Evolutionary conservation across 208 protist species (phyloP), one percentile per base, ranked within the genome.

Genomic region (Novymonas esmeraldas): DNA sequence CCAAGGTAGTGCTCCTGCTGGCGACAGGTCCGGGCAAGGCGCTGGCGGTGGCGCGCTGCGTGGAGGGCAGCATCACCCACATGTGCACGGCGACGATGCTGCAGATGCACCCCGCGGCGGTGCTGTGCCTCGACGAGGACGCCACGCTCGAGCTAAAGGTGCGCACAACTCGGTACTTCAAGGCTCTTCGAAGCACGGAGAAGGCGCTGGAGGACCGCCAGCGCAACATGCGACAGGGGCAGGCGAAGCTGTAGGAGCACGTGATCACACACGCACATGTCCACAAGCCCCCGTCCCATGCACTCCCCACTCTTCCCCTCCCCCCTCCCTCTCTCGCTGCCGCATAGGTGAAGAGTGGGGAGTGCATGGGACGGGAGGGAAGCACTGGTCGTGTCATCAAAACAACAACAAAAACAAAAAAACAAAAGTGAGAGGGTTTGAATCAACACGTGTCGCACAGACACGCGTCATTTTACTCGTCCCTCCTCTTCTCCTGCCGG

Each of bases 161-260:
- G 36, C 94, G 96, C 70, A 98, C 97, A 5, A 94, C 95, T 9
- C 85, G 84, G 54, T 98, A 98, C 85, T 98, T 98, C 66, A 95
- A 97, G 69, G 78, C 82, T 26, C 68, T 97, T 13, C 79, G 86
- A 59, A 72, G 84, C 59, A 75, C 68, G 22, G 87, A 96, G 73
- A 70, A 86, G 50, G 82, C 84, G 18, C 77, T 95, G 20, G 60
- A 65, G 44, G 59, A 76, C 46, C 81, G 84, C 7, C 87, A 90
- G 79, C 48, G 33, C 20, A 79, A 85, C 65, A 77, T 77, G 31
- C 73, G 73, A 60, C 31, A 34, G 14, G 48, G 48, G 18, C 16
- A 39, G 24, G 44, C 81, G 10, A 85, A 87, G 64, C 60, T 85
- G 64, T 90, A 78, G 68, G 24, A 50, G 7, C 36, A 41, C n/a